These are phyloP conservation scores for Lunularia cruciata DNA, from an alignment of 225 moss, liverwort and hornwort species.

Conservation along the genomic window DNA sequence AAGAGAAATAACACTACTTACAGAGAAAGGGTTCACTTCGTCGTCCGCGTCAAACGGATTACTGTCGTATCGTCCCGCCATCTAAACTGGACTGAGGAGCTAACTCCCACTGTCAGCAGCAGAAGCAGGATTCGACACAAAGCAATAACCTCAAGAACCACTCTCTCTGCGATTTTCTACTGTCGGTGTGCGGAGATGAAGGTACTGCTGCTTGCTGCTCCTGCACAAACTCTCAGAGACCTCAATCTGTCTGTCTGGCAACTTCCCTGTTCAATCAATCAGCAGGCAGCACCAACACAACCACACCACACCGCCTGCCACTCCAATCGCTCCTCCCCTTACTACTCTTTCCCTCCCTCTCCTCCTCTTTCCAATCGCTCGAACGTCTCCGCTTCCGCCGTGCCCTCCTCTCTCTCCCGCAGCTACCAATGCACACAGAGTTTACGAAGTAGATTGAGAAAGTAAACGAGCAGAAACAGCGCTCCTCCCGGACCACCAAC, in stretches of 20 bases:
- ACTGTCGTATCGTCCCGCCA: conserved; percentile 92
- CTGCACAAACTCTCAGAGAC: not conserved
- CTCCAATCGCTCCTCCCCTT: not conserved
- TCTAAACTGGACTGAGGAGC: too few relatives aligned
- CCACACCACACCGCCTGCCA: conserved; percentile 8
- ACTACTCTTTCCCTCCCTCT: not conserved
- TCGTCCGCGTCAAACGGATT: conserved; percentile 93
- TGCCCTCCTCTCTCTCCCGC: not conserved
- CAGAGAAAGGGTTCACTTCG: conserved; percentile 95
- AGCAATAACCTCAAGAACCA: conserved; percentile 13
- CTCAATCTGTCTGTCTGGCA: too few relatives aligned
- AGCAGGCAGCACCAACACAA: conserved; percentile 15
- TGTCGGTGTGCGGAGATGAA: conserved; percentile 24
- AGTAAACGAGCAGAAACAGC: too few relatives aligned
- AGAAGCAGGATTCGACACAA: conserved; percentile 18
- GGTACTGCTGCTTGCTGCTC: conserved; percentile 12
- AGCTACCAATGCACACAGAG: too few relatives aligned
- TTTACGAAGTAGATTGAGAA: too few relatives aligned
- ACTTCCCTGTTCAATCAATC: too few relatives aligned
- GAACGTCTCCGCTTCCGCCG: not conserved
- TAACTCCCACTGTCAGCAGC: conserved; percentile 16
- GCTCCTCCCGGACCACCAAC: too few relatives aligned
- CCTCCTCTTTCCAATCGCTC: not conserved
- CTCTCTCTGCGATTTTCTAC: conserved; percentile 8
- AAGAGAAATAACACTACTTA: conserved; percentile 42